Evolutionary conservation across 768 basidiomycete species (phyloP).

Genomic region (Infundibulicybe gibba): DNA sequence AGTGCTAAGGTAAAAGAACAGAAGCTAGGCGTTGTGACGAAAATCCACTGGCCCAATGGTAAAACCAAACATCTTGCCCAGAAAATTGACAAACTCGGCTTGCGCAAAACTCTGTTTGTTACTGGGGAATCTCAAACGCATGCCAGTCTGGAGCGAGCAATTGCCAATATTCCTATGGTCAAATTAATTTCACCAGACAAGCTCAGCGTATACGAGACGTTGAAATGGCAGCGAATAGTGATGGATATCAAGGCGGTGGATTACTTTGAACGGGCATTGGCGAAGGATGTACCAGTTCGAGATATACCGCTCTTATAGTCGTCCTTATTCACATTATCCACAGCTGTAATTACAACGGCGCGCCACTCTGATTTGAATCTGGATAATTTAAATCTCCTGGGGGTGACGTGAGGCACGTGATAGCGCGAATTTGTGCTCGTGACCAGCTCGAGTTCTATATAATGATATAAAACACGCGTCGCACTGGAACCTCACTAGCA

Average conservation of each 20-base stretch:
- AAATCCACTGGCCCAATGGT: constrained; percentile 64
- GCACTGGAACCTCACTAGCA: no score
- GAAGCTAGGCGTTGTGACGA: constrained; percentile 70
- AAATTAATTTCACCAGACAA: constrained; percentile 61
- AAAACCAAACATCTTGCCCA: constrained; percentile 69
- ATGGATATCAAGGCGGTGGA: constrained; percentile 84
- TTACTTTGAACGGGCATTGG: constrained; percentile 61
- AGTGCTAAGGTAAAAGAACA: constrained; percentile 79
- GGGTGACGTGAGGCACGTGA: no score
- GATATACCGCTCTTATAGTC: no score
- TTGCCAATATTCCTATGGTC: constrained; percentile 69
- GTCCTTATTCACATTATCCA: no score
- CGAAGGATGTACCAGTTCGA: constrained; percentile 34
- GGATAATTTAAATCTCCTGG: no score
- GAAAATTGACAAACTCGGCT: constrained; percentile 60
- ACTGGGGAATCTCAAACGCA: constrained; percentile 58
- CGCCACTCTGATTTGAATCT: no score
- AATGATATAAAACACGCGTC: no score
- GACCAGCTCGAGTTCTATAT: no score
- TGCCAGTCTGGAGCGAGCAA: constrained; percentile 53
- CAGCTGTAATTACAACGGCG: no score
- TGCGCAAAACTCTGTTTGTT: constrained; percentile 75
- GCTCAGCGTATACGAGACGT: constrained; percentile 74
- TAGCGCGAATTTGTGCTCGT: no score
- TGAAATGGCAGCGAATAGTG: constrained; percentile 81